These are phyloP conservation scores for Diaporthe destruens DNA, from an alignment of 2,329 filamentous ascomycete genomes.

Conservation along the genomic window DNA sequence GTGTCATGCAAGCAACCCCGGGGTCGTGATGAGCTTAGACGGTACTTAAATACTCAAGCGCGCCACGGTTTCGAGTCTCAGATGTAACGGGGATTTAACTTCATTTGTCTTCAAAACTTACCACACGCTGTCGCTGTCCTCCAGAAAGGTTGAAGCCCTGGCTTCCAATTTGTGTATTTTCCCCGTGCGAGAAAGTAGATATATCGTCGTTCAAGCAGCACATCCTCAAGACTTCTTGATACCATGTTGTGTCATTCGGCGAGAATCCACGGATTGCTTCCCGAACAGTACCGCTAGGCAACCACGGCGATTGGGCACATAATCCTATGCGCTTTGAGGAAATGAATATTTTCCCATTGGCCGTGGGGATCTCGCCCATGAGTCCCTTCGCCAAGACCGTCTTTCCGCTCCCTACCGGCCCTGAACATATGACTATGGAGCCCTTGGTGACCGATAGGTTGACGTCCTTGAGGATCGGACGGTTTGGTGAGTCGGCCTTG, in stretches of 20 bases:
- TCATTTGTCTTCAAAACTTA: background rate
- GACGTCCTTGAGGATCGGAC: background rate
- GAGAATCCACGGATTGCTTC: background rate
- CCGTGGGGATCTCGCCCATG: background rate
- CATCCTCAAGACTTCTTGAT: background rate
- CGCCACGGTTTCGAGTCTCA: background rate
- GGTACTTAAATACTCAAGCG: too few relatives aligned
- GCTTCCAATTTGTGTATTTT: background rate
- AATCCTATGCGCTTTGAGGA: background rate
- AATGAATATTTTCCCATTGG: background rate
- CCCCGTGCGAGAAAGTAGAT: background rate
- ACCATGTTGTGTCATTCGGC: background rate
- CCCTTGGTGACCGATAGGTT: background rate
- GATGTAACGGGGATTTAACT: background rate
- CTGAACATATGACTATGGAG: background rate
- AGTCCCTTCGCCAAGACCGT: background rate
- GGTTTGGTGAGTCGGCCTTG: background rate
- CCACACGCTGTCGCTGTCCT: conserved; percentile 1
- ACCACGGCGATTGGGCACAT: background rate
- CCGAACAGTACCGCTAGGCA: background rate
- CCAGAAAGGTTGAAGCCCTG: background rate
- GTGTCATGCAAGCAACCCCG: too few relatives aligned
- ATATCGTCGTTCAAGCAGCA: background rate
- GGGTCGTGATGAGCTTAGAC: background rate
- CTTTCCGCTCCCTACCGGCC: background rate